These are phyloP conservation scores for Inga leiocalycina DNA, from an alignment of 306 rosid species.

Conservation along the genomic window DNA sequence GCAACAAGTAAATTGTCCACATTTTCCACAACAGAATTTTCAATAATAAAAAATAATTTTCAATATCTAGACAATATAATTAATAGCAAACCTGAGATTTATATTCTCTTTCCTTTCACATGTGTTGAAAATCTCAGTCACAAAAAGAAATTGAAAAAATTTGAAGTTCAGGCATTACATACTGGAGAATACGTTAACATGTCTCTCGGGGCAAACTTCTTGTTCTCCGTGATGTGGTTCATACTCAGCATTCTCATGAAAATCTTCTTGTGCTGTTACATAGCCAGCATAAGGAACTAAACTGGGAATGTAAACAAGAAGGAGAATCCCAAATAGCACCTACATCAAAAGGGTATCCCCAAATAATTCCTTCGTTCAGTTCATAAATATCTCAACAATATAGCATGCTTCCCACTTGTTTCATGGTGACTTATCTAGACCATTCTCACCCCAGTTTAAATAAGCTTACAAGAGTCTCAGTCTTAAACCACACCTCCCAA, in stretches of 20 bases:
- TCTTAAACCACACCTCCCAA: neutral
- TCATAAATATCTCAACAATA: neutral
- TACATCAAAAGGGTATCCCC: constrained; percentile 39
- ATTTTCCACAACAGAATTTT: neutral
- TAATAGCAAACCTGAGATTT: neutral
- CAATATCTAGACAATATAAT: neutral
- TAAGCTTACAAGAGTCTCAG: constrained; percentile 2
- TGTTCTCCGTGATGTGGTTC: constrained; percentile 70
- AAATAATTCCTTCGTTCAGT: constrained; percentile 7
- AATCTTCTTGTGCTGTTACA: constrained; percentile 42
- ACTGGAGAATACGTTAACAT: constrained; percentile 65
- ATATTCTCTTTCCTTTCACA: neutral
- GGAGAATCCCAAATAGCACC: constrained; percentile 76
- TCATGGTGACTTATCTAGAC: neutral
- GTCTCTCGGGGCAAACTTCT: constrained; percentile 76
- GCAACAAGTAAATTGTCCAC: neutral
- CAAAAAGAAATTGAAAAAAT: constrained; percentile 15
- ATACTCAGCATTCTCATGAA: constrained; percentile 61
- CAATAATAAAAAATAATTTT: neutral
- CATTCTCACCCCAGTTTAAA: neutral
- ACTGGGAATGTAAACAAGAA: constrained; percentile 65
- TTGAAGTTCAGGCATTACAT: constrained; percentile 34
- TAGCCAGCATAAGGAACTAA: constrained; percentile 74
- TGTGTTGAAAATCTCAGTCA: neutral
- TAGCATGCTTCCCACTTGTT: neutral